Base-by-base conservation (phyloP, 768 basidiomycete species). In the Hydnomerulius pinastri region DNA sequence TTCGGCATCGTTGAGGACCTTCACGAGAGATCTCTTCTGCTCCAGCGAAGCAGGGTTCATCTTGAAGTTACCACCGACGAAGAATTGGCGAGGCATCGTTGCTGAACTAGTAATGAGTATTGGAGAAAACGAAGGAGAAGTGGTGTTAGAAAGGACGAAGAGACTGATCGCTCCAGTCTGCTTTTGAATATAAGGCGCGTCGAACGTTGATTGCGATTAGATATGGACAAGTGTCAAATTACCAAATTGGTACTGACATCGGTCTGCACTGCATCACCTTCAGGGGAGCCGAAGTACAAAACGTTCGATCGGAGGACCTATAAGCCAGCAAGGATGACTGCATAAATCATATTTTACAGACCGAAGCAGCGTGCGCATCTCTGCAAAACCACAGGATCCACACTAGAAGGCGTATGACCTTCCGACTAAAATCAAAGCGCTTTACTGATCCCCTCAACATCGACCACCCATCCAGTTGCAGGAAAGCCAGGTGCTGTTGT, bases 51-150 rank as follows among this genome's bases (percentile, higher is more conserved):
- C 75, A 24, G 90, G 90, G 77, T 98, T 96, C 86, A 98, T 87
- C 79, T 98, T 99, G 83, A 96, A 98, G 81, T 98, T 98, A 25
- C 94, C 92, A 55, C 96, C 96, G 61, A 91, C 93, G 66, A 97
- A 95, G 76, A 95, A 96, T 70, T 83, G 76, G 65, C 92, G 91
- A 54, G 86, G 51, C 90, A 89, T 88, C 46, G 51, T 53, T 48
- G 54, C 40, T 51, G 28, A 18, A 17, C 43, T 48, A 13, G 10
- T 6, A 21, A 6, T 40, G 58, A 42, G 36, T n/a, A 20, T 1
- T 17, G 20, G 28, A 25, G 18, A 4, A 36, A 13, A 48, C 20
- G 0, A 32, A 32, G 28, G 13, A 13, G n/a, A 23, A 17, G 24
- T 20, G 21, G 43, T 25, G 39, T 43, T 28, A 23, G n/a, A 21